Conservation (phyloP, 2,329 filamentous ascomycete species). For the Sphaerulina populicola region DNA sequence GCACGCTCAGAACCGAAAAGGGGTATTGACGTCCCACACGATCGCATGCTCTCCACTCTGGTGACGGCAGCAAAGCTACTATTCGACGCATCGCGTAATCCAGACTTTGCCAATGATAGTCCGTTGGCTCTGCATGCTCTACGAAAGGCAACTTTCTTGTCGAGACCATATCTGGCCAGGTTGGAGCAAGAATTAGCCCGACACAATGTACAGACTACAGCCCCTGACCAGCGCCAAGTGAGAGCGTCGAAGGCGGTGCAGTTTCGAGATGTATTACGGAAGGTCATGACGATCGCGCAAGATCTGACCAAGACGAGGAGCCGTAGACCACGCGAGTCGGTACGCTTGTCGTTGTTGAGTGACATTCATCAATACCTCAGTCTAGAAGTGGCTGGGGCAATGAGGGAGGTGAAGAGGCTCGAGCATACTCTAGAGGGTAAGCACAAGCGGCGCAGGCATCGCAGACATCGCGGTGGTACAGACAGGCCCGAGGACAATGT, state of each 20-base stretch:
- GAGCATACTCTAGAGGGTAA: slow-evolving; percentile 5
- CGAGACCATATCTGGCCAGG: not conserved
- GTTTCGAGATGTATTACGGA: not conserved
- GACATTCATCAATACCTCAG: slow-evolving; percentile 1
- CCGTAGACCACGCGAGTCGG: not conserved
- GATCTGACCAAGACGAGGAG: not conserved
- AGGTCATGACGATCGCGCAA: not conserved
- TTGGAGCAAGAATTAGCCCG: slow-evolving; percentile 1
- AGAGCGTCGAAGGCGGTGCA: not conserved
- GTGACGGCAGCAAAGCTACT: slow-evolving; percentile 1
- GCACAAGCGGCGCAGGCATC: not conserved
- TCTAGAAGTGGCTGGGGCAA: slow-evolving; percentile 1
- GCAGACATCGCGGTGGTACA: not conserved
- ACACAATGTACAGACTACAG: not conserved
- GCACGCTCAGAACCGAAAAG: not conserved
- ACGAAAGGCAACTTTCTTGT: slow-evolving; percentile 1
- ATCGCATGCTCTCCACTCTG: not conserved
- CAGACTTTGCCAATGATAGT: slow-evolving; percentile 1
- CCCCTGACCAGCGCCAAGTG: not conserved
- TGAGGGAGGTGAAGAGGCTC: slow-evolving; percentile 11
- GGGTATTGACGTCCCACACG: not conserved
- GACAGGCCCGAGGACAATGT: not conserved
- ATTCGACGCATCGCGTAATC: not conserved
- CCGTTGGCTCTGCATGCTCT: slow-evolving; percentile 4
- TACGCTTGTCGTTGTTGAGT: slow-evolving; percentile 7